These are phyloP conservation scores for Metschnikowia arizonensis DNA, from an alignment of 805 yeast species.

Conservation along the genomic window DNA sequence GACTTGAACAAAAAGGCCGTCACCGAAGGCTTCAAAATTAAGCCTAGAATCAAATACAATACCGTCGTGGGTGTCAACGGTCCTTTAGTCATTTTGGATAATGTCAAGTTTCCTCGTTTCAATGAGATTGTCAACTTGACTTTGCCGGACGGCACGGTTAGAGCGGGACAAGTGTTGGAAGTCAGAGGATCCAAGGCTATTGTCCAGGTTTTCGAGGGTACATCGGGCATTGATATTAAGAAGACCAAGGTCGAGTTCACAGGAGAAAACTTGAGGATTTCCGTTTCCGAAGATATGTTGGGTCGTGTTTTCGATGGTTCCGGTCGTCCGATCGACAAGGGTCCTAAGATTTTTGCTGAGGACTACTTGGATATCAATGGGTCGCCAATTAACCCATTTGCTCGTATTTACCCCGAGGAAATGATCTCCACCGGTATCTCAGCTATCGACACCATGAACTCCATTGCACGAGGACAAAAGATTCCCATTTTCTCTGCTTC, in stretches of 20 bases:
- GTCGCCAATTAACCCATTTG: slow-evolving; percentile 96
- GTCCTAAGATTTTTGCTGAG: slow-evolving; percentile 97
- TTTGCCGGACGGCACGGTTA: slow-evolving; percentile 87
- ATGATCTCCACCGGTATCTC: slow-evolving; percentile 99
- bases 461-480: slow-evolving; percentile 99
- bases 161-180: slow-evolving; percentile 98
- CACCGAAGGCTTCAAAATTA: slow-evolving; percentile 83
- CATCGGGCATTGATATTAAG: slow-evolving; percentile 97
- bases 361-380: slow-evolving; percentile 98
- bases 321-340: slow-evolving; percentile 96
- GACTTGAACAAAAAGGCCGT: slow-evolving; percentile 90
- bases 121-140: slow-evolving; percentile 97
- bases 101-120: slow-evolving; percentile 58
- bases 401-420: slow-evolving; percentile 99
- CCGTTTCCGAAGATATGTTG: slow-evolving; percentile 94
- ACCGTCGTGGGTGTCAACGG: slow-evolving; percentile 99
- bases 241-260: slow-evolving; percentile 97
- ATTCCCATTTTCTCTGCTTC: slow-evolving; percentile 99
- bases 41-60: slow-evolving; percentile 89
- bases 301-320: slow-evolving; percentile 99
- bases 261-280: slow-evolving; percentile 86
- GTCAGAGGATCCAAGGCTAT: slow-evolving; percentile 96
- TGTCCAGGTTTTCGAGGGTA: slow-evolving; percentile 99
- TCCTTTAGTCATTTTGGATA: slow-evolving; percentile 74
- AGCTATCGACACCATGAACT: slow-evolving; percentile 98